Evolutionary conservation across 345 rosid genomes (phyloP), one percentile per base, ranked within the genome.

Genomic region (Salix caprea): DNA sequence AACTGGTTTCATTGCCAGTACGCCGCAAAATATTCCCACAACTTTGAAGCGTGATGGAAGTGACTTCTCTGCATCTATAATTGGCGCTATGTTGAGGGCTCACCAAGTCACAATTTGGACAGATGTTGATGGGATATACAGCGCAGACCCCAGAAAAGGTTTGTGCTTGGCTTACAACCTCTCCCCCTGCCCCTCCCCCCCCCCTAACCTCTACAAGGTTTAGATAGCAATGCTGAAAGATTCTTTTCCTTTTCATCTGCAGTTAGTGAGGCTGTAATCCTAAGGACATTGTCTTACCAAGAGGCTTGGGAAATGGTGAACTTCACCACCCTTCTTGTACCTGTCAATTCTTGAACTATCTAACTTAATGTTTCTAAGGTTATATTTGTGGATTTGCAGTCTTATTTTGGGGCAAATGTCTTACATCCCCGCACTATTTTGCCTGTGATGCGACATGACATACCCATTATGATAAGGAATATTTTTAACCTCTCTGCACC

Each of bases 291-390:
- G 76, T 92, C 98, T 78, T 96, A 96, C 84, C 99, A 96, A 87
- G 99, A 96, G 84, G 99, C 99, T 42, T 96, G 97, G 99, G 99
- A 96, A 90, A 94, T 96, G 99, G 98, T 96, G 85, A 89, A 64
- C 75, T 66, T 80, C 44, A 77, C 16, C 37, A 4, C 65, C 77
- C 74, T 79, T 84, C 52, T 77, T 58, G 66, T 77, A 42, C 34
- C 52, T 70, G 64, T 48, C 78, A 67, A 48, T 77, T 37, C 46
- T 67, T 74, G 50, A 34, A 72, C 44, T 67, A 39, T 26, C 77
- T 40, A 69, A 37, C 15, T 39, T 62, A 56, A 70, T 64, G 16
- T 67, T 76, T 73, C 76, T 80, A 81, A 85, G 42, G 15, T 70
- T 39, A 71, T 21, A 7, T 73, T 82, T 72, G 64, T 89, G 50